Evolutionary conservation across 176 grass and related monocot species (phyloP), one percentile per base, ranked within the genome.

Genomic region (Oryza glaberrima): DNA sequence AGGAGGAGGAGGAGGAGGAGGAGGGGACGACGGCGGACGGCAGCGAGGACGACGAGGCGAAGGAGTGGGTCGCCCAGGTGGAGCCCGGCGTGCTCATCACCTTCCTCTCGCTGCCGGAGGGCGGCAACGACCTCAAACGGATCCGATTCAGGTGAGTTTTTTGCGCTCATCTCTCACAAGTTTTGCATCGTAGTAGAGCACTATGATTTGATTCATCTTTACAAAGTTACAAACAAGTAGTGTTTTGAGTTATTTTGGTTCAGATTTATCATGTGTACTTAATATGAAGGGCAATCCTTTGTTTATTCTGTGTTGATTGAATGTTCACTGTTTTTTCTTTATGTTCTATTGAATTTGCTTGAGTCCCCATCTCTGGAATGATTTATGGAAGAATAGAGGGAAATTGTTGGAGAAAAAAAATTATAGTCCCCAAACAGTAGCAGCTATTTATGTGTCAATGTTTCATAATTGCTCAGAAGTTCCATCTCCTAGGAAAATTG

Each of bases 51-150:
- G 90, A 84, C 3, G 84, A 94, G 72, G 83, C 38, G 13, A 94
- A 90, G 88, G 94, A 94, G 66, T 94, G 94, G 94, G 90, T 97
- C 35, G 92, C 94, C 4, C 94, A 94, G 72, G 94, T 97, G 3
- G 94, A 97, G 47, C 92, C 94, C 22, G 94, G 94, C 4, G 92
- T 97, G 77, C 90, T 97, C 67, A 97, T 97, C 86, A 92, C 94
- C 49, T 97, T 97, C 76, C 80, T 94, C 36, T 88, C 92, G 65
- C 86, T 94, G 48, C 92, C 82, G 4, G 83, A 88, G 11, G 94
- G 94, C 23, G 90, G 94, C 12, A 97, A 97, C 77, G 85, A 94
- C 52, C 90, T 97, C 61, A 92, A 91, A 69, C 88, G 92, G 79
- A 97, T 97, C 90, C 85, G 94, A 52, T 97, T 97, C 92, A 97